A percentile compares a stretch with the other conserved stretches of the same genome.
Evolutionary conservation across 1,284 basidiomycete species (phyloP).

Genomic region (Phellinidium pouzarii): DNA sequence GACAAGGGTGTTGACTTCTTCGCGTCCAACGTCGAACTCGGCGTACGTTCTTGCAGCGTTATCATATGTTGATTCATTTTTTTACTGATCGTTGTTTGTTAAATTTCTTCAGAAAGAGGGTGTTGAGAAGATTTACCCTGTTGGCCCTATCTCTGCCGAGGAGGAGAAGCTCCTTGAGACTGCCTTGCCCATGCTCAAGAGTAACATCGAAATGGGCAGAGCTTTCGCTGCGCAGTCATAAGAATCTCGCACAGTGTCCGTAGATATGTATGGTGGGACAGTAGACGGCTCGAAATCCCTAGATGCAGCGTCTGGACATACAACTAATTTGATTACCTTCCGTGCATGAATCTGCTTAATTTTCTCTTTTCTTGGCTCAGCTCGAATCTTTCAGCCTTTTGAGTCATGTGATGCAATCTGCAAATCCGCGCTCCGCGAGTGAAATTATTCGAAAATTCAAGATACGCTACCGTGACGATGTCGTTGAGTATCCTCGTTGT

Average conservation of each 20-base stretch:
- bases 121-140: slow-evolving; percentile 82
- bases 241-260: neutral
- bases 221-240: slow-evolving; percentile 50
- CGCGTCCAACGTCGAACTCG: slow-evolving; percentile 85
- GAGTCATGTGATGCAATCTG: no score
- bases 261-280: neutral
- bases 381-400: no score
- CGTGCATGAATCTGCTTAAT: no score
- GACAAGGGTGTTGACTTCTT: slow-evolving; percentile 86
- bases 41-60: no score
- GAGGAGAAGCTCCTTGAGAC: slow-evolving; percentile 86
- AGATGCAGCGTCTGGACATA: neutral
- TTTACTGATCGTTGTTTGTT: slow-evolving; percentile 4
- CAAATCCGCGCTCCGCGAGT: no score
- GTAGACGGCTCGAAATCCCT: neutral
- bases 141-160: slow-evolving; percentile 70
- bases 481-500: slow-evolving; percentile 26
- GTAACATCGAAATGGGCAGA: slow-evolving; percentile 95
- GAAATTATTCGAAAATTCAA: no score
- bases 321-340: neutral
- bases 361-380: no score
- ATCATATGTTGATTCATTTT: no score
- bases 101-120: slow-evolving; percentile 56
- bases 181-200: slow-evolving; percentile 88
- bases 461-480: neutral